Base-by-base conservation (phyloP, 441 rosid species). In the Erysimum cheiri region DNA sequence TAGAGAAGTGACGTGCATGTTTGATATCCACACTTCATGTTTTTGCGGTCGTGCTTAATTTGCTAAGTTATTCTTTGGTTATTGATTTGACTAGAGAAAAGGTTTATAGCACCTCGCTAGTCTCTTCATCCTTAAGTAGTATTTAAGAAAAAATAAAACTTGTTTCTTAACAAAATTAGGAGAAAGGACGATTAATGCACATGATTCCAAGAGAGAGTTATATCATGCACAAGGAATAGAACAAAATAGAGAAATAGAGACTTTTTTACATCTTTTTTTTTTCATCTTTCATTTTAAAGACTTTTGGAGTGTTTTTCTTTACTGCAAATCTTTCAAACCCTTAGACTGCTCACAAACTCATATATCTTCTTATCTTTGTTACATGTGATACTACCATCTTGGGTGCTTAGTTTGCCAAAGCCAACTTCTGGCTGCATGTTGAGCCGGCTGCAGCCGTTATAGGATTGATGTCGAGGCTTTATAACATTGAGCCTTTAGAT, bases 391-490 rank as follows among this genome's bases (percentile, higher is more conserved):
- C 29, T 26, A 54, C 43, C 58, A 13, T 71, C 49, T 44, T 8
- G 33, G 29, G 35, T 56, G 41, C 14, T 13, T 7, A 47, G 28
- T 6, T 35, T 13, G 5, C 5, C 17, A 13, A 3, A 47, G 29
- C 50, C 7, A 72, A 52, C 46, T 66, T 66, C 33, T 6, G 26
- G 28, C n/a, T 4, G 48, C 48, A 40, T 15, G 28, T 10, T 28
- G 10, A 46, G 36, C 40, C 22, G 26, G 28, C n/a, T 22, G 10
- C 52, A 14, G 17, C 59, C 59, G 26, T 5, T 64, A 29, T 9
- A 65, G 67, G 49, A 40, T 62, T 70, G 66, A 69, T 73, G 75
- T 36, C 69, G 63, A 65, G 72, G 78, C 69, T 64, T 86, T 15
- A 81, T 40, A 36, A 80, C 71, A 5, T 69, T 66, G 12, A 57